Base-by-base conservation (phyloP, 176 grass and related monocot species). In the Olyra latifolia region DNA sequence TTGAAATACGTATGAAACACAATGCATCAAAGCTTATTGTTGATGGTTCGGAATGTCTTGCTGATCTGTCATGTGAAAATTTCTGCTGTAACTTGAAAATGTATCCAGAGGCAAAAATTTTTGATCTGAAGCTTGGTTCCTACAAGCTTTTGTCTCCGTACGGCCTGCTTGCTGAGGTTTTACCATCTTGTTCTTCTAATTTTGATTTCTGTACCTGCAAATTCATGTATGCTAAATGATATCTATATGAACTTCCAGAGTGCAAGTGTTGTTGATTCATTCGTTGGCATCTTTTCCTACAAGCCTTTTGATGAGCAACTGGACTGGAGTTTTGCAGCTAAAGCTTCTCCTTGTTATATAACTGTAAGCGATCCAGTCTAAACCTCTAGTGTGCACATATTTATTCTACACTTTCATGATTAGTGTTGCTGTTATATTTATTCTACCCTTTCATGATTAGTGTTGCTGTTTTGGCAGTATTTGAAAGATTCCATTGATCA, bases 131-230 rank as follows among this genome's bases (percentile, higher is more conserved):
- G 61, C 82, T 98, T 84, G 95, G 92, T 49, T 98, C 92, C 65
- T 98, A 98, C 65, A 91, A 79, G 70, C 88, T 98, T 75, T 84
- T 87, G 59, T 98, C 95, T 83, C 95, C 92, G 42, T 91, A 91
- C 85, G 95, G 95, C 59, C 88, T 94, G n/a, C 92, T 98, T 75
- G 95, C 95, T 61, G 85, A 98, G 95, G 95, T 98, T 92, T 85
- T 59, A 42, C 22, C 72, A 44, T 76, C 38, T 86, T 30, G n/a
- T 82, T 83, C 46, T 85, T 82, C 11, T 46, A 24, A 19, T 58
- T 53, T 85, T 81, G 4, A 6, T 24, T 81, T 78, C 40, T 74
- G 25, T 10, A 10, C 69, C 58, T 69, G 39, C 62, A 58, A 76
- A 62, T 68, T 69, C 39, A 63, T 16, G 25, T 54, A 20, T 80